Conservation (phyloP, 345 rosid genomes). For the Viola odorata region DNA sequence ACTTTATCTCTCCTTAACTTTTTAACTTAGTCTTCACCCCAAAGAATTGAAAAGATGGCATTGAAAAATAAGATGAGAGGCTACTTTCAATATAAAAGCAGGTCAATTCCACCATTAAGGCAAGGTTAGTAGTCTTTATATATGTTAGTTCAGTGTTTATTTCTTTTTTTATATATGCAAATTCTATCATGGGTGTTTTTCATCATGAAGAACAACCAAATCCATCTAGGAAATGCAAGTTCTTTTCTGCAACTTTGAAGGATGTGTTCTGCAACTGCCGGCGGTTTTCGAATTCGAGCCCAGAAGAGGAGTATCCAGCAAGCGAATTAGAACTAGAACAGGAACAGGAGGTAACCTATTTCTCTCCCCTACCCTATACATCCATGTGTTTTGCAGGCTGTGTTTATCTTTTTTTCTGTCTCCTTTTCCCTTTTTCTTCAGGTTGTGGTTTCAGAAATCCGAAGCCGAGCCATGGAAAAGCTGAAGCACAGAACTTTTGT, state of each 20-base stretch:
- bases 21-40: constrained; percentile 56
- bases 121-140: constrained; percentile 11
- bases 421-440: constrained; percentile 15
- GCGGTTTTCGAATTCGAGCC: constrained; percentile 29
- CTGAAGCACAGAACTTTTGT: constrained; percentile 45
- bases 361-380: background rate
- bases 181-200: constrained; percentile 44
- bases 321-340: constrained; percentile 28
- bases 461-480: constrained; percentile 70
- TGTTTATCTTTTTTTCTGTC: background rate
- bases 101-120: constrained; percentile 27
- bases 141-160: constrained; percentile 6
- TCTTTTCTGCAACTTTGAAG: constrained; percentile 40
- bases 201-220: constrained; percentile 40
- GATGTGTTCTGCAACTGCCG: constrained; percentile 54
- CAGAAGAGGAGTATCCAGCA: constrained; percentile 28
- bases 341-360: constrained; percentile 42
- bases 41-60: constrained; percentile 28
- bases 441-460: constrained; percentile 65
- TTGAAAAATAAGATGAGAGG: constrained; percentile 40
- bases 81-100: constrained; percentile 23
- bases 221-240: constrained; percentile 40
- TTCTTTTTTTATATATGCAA: background rate
- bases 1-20: constrained; percentile 14
- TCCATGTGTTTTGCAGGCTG: background rate